Evolutionary conservation across 495 filamentous ascomycete species (phyloP), one percentile per base, ranked within the genome.

Genomic region (Neurospora africana): DNA sequence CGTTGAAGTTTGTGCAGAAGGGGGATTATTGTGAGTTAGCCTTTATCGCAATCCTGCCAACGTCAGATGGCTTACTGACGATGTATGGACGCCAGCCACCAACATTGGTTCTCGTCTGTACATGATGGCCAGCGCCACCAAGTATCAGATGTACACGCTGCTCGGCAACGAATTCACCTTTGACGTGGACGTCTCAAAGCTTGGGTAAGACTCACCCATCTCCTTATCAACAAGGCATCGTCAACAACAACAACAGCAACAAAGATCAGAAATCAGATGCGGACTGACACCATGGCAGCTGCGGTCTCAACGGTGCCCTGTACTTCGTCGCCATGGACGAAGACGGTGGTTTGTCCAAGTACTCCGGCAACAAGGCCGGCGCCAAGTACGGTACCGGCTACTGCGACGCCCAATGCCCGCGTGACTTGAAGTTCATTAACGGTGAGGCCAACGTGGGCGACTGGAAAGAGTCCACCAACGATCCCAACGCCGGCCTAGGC

Each of bases 311-410:
- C 76, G 84, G 84, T 40, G 86, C 86, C 19, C 79, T 88, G 7
- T 87, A 87, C 79, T 86, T 88, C 74, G 82, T 86, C 68, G 79
- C 82, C 69, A 88, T 88, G 86, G 81, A 84, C 72, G 81, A 81
- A 44, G 86, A 87, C 76, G 86, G 86, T 73, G 87, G 86, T 69
- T 75, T 80, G 79, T 73, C 73, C 74, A 84, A 82, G 76, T 84
- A 83, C 79, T 69, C 82, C 17, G 79, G 70, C 74, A 87, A 87
- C 82, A 84, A 84, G 78, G 86, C 86, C 37, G 86, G 86, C 75
- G 86, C 86, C 74, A 84, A 86, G 75, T 88, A 88, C 78, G 86
- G 86, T 11, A 86, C 84, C 30, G 78, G 86, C 6, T 88, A 88
- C 80, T 88, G 86, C 72, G 86, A 87, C 71, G 79, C 84, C 11